Percentiles rank a stretch among this genome's conserved stretches.
phyloP scores from a whole-genome alignment of 441 rosid genomes.

The Erodium moschatum region DNA sequence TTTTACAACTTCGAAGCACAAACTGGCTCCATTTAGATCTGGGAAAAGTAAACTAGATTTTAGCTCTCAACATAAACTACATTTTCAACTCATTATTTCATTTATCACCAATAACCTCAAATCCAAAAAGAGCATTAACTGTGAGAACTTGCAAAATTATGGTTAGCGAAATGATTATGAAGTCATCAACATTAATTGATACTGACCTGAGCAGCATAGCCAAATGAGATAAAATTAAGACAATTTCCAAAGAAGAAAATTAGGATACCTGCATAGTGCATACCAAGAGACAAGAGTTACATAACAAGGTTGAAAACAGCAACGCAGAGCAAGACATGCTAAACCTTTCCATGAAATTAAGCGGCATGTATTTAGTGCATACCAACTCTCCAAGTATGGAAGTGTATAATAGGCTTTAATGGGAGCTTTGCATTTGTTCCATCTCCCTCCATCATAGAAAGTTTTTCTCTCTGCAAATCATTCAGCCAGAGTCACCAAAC shows the following conservation, averaged over 20 bases:
- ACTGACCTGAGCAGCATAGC: conserved; percentile 98
- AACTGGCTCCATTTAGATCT: background rate
- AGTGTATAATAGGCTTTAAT: conserved; percentile 68
- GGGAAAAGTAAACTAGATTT: background rate
- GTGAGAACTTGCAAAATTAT: background rate
- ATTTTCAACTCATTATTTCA: background rate
- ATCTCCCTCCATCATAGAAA: conserved; percentile 44
- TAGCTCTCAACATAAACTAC: background rate
- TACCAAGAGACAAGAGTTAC: conserved; percentile 17
- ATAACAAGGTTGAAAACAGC: background rate
- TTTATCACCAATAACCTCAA: background rate
- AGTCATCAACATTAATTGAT: conserved; percentile 5
- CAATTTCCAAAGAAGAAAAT: conserved; percentile 87
- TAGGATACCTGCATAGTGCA: conserved; percentile 52
- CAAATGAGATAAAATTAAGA: conserved; percentile 91
- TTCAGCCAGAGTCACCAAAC: conserved; percentile 11
- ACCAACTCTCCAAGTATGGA: conserved; percentile 97
- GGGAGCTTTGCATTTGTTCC: conserved; percentile 57
- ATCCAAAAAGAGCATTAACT: background rate
- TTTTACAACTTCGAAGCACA: background rate
- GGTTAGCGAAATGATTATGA: background rate
- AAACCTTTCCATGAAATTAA: conserved; percentile 10
- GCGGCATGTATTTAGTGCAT: conserved; percentile 26
- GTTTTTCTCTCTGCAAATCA: conserved; percentile 66
- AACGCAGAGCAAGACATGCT: background rate